Evolutionary conservation across 2,329 filamentous ascomycete species (phyloP), one percentile per base, ranked within the genome.

Genomic region (Geosmithia putterillii): DNA sequence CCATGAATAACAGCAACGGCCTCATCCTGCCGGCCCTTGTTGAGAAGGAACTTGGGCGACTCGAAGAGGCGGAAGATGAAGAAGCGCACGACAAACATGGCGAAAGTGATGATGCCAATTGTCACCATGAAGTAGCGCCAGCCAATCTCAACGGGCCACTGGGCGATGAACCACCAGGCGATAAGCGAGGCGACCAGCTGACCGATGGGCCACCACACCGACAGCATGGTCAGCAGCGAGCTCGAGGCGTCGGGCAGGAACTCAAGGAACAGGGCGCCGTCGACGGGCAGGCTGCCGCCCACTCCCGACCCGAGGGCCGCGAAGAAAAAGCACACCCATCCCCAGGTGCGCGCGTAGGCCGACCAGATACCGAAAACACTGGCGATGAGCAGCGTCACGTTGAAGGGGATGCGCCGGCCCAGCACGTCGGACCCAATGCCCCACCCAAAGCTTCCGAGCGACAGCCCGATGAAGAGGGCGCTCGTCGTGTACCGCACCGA

Each of bases 151-250:
- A 70, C 68, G 8, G 76, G 78, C 66, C 74, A 85, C 49, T 76
- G 74, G 22, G 81, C 76, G 44, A 92, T 81, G 51, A 81, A 86
- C 39, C 71, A 82, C 86, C 84, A 90, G 7, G 82, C 85, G 40
- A 86, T 68, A 5, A 84, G 61, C 3, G 79, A 82, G 2, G 83
- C 79, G 44, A 82, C 72, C 7, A 94, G 69, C 55, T 92, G 85
- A 6, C 86, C 87, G 17, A 94, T 64, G 0, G 86, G 84, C 86
- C 87, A 94, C 82, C 85, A 92, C 7, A 88, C 75, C 7, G 83
- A 87, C n/a, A 94, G 69, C 40, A 90, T 69, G 0, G 86, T 92
- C 23, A 92, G 66, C 14, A 92, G 71, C 25, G 79, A 77, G 48
- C 78, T 79, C n/a, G 78, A 82, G 0, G 80, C 75, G 45, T 82